These are phyloP conservation scores for Lichtheimia corymbifera DNA, from an alignment of 371 early-diverging fungal species.

Conservation along the genomic window DNA sequence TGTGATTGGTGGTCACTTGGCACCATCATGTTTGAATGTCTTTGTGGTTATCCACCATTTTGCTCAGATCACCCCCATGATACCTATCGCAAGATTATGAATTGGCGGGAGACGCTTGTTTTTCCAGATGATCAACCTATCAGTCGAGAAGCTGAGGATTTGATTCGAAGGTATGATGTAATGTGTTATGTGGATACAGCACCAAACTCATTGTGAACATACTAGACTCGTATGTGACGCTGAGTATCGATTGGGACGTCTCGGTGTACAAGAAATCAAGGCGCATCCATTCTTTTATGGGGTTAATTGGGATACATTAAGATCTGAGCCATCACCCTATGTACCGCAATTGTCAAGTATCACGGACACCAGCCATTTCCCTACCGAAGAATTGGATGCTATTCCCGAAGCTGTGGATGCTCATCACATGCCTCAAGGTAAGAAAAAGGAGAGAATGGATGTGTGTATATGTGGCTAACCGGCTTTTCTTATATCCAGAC, in stretches of 20 bases:
- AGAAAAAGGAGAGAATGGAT: neutral
- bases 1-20: slow-evolving; percentile 99
- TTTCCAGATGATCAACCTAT: slow-evolving; percentile 94
- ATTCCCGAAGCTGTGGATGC: slow-evolving; percentile 57
- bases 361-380: slow-evolving; percentile 97
- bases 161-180: slow-evolving; percentile 71
- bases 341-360: slow-evolving; percentile 92
- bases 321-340: slow-evolving; percentile 87
- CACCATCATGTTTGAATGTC: slow-evolving; percentile 96
- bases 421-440: slow-evolving; percentile 20
- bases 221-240: slow-evolving; percentile 88
- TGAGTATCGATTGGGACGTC: slow-evolving; percentile 77
- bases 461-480: neutral
- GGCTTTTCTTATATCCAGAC: slow-evolving; percentile 18
- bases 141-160: slow-evolving; percentile 86
- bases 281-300: slow-evolving; percentile 95
- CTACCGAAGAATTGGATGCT: slow-evolving; percentile 88
- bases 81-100: slow-evolving; percentile 96
- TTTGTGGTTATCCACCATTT: slow-evolving; percentile 97
- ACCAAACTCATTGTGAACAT: neutral
- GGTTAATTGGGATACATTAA: slow-evolving; percentile 90
- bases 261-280: slow-evolving; percentile 86
- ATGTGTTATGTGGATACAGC: neutral
- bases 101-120: slow-evolving; percentile 87
- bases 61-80: slow-evolving; percentile 94